Evolutionary conservation across 1,139 yeast species (phyloP).

Genomic region (Blastobotrys buckinghamii): DNA sequence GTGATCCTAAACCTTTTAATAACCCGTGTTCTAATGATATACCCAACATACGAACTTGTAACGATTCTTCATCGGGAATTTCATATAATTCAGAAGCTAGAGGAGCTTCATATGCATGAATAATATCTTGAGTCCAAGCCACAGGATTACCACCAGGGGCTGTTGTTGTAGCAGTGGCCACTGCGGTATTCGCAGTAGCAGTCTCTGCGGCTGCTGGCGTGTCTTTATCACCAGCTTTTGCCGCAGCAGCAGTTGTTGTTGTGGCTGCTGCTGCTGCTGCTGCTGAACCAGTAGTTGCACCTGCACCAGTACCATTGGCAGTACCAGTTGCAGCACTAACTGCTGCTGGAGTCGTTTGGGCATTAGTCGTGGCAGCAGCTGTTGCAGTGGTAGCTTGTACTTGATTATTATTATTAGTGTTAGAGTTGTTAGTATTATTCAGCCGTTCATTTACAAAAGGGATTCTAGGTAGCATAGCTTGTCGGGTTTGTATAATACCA

Average conservation of each 20-base stretch:
- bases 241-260: neutral
- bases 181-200: neutral
- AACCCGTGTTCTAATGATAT: conserved; percentile 88
- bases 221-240: neutral
- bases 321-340: conserved; percentile 2
- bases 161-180: too few species aligned
- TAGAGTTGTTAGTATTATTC: too few species aligned
- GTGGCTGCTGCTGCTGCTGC: neutral
- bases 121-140: conserved; percentile 91
- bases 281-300: neutral
- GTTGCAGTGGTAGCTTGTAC: conserved; percentile 31
- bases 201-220: neutral
- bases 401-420: conserved; percentile 36
- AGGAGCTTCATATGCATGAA: conserved; percentile 83
- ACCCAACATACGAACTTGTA: conserved; percentile 69
- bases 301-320: neutral
- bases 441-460: conserved; percentile 52
- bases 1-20: conserved; percentile 70
- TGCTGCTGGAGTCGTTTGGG: conserved; percentile 33
- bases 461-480: conserved; percentile 77
- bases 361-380: too few species aligned
- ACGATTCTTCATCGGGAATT: conserved; percentile 70
- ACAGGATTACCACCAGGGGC: conserved; percentile 39
- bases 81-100: conserved; percentile 73
- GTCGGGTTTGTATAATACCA: conserved; percentile 75